phyloP scores from a whole-genome alignment of 495 filamentous ascomycete species.

The Aspergillus avenaceus region DNA sequence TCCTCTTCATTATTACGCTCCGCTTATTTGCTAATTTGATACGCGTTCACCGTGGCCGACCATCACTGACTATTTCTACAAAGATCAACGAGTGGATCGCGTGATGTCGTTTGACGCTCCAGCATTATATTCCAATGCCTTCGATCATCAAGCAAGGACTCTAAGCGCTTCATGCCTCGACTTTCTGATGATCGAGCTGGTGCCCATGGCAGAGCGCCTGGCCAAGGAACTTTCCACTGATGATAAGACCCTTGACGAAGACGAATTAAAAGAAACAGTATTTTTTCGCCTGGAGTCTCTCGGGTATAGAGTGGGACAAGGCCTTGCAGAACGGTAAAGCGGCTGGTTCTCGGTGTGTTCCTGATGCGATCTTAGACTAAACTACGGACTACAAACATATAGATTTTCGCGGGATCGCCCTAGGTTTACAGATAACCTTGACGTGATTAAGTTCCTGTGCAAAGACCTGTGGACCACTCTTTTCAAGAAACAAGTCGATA shows the following conservation, averaged over 20 bases:
- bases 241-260: conserved; percentile 56
- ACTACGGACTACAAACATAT: neutral
- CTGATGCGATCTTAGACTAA: no score
- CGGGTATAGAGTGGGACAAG: conserved; percentile 90
- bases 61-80: neutral
- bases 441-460: conserved; percentile 96
- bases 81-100: neutral
- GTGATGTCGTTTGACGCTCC: conserved; percentile 73
- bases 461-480: conserved; percentile 94
- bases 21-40: neutral
- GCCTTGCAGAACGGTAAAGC: conserved; percentile 81
- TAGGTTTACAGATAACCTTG: conserved; percentile 79
- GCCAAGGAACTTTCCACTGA: conserved; percentile 34
- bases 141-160: conserved; percentile 74
- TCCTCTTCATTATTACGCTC: neutral
- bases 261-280: conserved; percentile 75
- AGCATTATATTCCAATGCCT: conserved; percentile 63
- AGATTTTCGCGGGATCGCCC: conserved; percentile 88
- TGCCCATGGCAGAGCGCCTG: conserved; percentile 87
- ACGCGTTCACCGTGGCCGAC: conserved; percentile 2
- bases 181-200: conserved; percentile 91
- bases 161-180: conserved; percentile 80
- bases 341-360: neutral
- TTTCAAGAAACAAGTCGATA: conserved; percentile 96
- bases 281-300: conserved; percentile 79